Base-by-base conservation (phyloP, 306 rosid genomes). In the Dryas octopetala region DNA sequence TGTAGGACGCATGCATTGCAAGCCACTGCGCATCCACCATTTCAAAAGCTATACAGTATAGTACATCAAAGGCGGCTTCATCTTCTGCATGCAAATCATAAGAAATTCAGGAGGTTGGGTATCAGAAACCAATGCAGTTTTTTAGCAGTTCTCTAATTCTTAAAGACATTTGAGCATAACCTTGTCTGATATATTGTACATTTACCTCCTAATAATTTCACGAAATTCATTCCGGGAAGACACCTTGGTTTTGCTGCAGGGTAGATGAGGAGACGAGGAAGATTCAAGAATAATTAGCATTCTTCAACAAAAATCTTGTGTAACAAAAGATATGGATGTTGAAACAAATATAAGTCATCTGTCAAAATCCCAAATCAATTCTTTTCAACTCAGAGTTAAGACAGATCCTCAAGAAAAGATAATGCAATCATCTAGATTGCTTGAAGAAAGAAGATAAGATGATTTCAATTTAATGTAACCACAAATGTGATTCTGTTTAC, bases 21-120 rank as follows among this genome's bases (percentile, higher is more conserved):
- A 95, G 88, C 99, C 97, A 95, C 68, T 89, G 98, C 44, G 97
- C 98, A 85, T 95, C 99, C 97, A 92, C 85, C 97, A 95, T 85
- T 82, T 92, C 97, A 15, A 86, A 92, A 54, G 99, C 97, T 78
- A 95, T 81, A 69, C 96, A 95, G 74, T 84, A 95, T 32, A 95
- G 85, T 53, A 86, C 23, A 76, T 95, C 97, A 7, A 90, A 95
- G 28, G 97, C 96, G 74, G 85, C 93, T 86, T 90, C 97, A 74
- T 90, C 88, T 76, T 92, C 99, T 95, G 97, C 76, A 70, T 43
- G 66, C 51, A 76, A 82, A 52, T 71, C 54, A 28, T 5, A 71
- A n/a, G 68, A 64, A 32, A 71, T 44, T 5, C 26, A 7, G 52
- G 58, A 26, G 45, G n/a, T 47, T 46, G 16, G 38, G 44, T 71